These are phyloP conservation scores for Phyllosticta capitalensis DNA, from an alignment of 2,329 filamentous ascomycete species.

Conservation along the genomic window DNA sequence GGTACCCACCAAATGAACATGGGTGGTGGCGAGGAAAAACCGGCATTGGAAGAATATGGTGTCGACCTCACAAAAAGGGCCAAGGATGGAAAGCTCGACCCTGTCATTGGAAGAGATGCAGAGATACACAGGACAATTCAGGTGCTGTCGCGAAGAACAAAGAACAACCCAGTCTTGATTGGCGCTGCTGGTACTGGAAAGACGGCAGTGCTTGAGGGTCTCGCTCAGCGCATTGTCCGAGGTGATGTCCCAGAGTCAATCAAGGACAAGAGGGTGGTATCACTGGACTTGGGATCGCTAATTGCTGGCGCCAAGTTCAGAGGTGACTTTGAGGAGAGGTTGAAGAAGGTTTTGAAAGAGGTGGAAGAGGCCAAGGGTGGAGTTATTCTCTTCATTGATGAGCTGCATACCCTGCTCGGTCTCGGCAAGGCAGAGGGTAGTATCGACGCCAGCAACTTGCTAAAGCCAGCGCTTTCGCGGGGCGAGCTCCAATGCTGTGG, in stretches of 20 bases:
- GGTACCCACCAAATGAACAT: conserved; percentile 93
- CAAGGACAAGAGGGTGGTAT: conserved; percentile 85
- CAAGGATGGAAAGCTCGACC: conserved; percentile 82
- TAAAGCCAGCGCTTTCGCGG: conserved; percentile 87
- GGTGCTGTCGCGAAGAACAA: conserved; percentile 81
- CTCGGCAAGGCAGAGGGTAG: conserved; percentile 92
- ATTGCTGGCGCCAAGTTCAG: conserved; percentile 94
- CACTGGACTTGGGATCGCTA: conserved; percentile 78
- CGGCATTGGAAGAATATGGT: conserved; percentile 83
- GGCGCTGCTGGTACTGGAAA: conserved; percentile 87
- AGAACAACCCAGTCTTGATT: conserved; percentile 94
- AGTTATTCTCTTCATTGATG: conserved; percentile 91
- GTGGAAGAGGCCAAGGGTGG: conserved; percentile 81
- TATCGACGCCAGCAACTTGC: conserved; percentile 88
- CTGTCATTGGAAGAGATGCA: conserved; percentile 83
- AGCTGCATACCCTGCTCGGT: conserved; percentile 82
- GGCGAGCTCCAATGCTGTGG: conserved; percentile 93
- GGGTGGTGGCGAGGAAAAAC: conserved; percentile 63
- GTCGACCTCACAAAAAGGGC: conserved; percentile 81
- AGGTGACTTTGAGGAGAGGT: conserved; percentile 88
- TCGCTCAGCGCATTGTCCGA: conserved; percentile 80
- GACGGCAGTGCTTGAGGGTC: conserved; percentile 83
- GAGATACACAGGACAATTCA: conserved; percentile 95
- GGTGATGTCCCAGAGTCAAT: conserved; percentile 94
- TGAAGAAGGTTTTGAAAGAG: conserved; percentile 86